These are phyloP conservation scores for Ceratocystis cubensis DNA, from an alignment of 2,329 filamentous ascomycete species.

Conservation along the genomic window DNA sequence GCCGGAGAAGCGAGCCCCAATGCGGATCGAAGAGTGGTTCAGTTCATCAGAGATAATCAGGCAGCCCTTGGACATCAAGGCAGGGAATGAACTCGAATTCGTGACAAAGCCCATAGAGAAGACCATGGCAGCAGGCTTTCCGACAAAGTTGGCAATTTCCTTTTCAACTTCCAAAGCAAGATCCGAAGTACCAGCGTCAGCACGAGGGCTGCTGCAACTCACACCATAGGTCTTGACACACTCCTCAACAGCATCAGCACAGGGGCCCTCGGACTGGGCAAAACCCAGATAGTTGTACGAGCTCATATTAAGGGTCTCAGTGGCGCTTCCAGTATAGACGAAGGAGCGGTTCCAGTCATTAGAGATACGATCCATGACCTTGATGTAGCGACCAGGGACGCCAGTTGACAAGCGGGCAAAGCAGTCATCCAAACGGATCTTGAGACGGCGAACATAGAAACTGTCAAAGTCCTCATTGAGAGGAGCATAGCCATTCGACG, in stretches of 20 bases:
- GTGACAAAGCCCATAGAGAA: constrained; percentile 99
- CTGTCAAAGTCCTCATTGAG: constrained; percentile 98
- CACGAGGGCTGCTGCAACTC: constrained; percentile 65
- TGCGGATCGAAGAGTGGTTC: constrained; percentile 94
- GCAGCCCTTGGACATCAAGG: constrained; percentile 82
- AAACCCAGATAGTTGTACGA: constrained; percentile 99
- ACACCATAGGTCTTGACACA: constrained; percentile 76
- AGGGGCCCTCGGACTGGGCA: constrained; percentile 92
- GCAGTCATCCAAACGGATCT: constrained; percentile 91
- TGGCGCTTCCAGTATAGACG: constrained; percentile 75
- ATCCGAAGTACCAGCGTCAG: constrained; percentile 76
- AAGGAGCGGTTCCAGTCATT: constrained; percentile 88
- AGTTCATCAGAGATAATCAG: constrained; percentile 93
- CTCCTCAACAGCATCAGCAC: constrained; percentile 84
- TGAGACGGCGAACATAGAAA: constrained; percentile 87
- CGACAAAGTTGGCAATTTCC: constrained; percentile 79
- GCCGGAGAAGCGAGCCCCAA: constrained; percentile 83
- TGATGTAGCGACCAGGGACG: constrained; percentile 88
- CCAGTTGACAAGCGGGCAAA: constrained; percentile 87
- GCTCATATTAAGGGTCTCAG: constrained; percentile 95
- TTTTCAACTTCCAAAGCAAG: constrained; percentile 80
- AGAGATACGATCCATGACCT: constrained; percentile 77
- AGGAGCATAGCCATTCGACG: constrained; percentile 80
- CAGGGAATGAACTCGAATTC: constrained; percentile 85
- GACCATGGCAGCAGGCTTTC: constrained; percentile 87